Evolutionary conservation across 352 stramenopile genomes (phyloP), one percentile per base, ranked within the genome.

Genomic region (Globisporangium mamillatum): DNA sequence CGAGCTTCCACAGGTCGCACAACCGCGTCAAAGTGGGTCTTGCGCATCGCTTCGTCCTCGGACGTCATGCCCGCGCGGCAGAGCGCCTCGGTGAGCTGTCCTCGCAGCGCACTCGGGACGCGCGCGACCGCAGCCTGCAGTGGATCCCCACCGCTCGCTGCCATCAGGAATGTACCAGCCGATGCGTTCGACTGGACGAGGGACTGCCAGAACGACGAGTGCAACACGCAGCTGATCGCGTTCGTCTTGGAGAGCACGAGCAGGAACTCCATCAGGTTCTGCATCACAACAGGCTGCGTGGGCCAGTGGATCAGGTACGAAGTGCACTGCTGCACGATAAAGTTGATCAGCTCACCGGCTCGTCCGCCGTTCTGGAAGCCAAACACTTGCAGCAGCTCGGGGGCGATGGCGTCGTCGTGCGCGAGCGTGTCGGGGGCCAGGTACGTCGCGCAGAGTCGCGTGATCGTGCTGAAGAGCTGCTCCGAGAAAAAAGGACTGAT

Each of bases 401-500:
- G 79, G 4, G 82, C 73, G 18, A 86, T 74, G 3, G 74, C 73
- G n/a, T 75, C 67, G 6, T 71, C 74, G 22, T 84, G 65, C 7
- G 74, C 64, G 32, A 89, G 57, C 16, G 80, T 69, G 41, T 91
- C 80, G 4, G 82, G 84, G 0, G 76, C 70, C 25, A 94, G 69
- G 61, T 93, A 96, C 44, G 88, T 95, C 34, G 87, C 85, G 56
- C 82, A 86, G 8, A 96, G 52, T 0, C 87, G 83, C 34, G 87
- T 93, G 50, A 84, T 89, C 20, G 86, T 92, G 24, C 75, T 78
- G 22, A 93, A 70, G 27, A 95, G 72, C 41, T 88, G 79, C 74
- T 95, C 88, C 3, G 85, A 90, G 34, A 95, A 81, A 64, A 93
- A 94, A 8, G 88, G 88, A 72, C 88, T 95, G 20, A 94, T 69